Evolutionary conservation across 169 alveolate species (phyloP).

Genomic region (Plasmodium malariae): DNA sequence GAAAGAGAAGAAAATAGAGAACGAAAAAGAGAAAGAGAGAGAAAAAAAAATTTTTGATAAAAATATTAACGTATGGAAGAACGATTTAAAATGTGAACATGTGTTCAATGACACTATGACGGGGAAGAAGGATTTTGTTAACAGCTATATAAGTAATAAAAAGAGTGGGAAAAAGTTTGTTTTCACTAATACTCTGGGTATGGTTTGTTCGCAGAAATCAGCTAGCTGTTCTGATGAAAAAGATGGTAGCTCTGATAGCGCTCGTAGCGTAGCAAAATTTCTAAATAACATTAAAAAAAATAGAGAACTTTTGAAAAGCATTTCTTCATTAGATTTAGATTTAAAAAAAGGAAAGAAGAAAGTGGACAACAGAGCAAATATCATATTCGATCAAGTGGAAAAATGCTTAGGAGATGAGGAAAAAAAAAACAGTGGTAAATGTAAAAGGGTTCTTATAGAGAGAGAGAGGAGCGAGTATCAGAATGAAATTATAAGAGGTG

Average conservation of each 20-base stretch:
- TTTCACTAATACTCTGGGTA: neutral
- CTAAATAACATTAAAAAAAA: slow-evolving; percentile 17
- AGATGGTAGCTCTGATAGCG: no score
- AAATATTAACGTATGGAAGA: neutral
- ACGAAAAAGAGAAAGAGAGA: slow-evolving; percentile 3
- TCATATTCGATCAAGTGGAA: slow-evolving; percentile 21
- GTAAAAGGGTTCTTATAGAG: neutral
- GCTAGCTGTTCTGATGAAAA: slow-evolving; percentile 9
- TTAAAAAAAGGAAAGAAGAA: slow-evolving; percentile 8
- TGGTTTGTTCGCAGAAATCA: neutral
- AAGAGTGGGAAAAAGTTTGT: slow-evolving; percentile 6
- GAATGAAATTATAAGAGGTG: neutral
- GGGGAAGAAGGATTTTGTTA: neutral
- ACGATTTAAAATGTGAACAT: neutral
- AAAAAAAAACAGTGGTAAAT: neutral
- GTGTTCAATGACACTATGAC: slow-evolving; percentile 17
- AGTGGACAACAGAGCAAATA: slow-evolving; percentile 15
- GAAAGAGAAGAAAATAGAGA: no score
- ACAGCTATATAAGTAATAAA: neutral
- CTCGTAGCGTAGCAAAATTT: neutral
- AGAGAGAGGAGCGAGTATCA: neutral
- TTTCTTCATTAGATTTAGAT: slow-evolving; percentile 5
- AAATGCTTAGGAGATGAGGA: neutral
- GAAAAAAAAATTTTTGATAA: neutral
- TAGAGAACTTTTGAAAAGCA: slow-evolving; percentile 13